Base-by-base conservation (phyloP, 1,284 basidiomycete species). In the Apiotrichum veenhuisii region DNA sequence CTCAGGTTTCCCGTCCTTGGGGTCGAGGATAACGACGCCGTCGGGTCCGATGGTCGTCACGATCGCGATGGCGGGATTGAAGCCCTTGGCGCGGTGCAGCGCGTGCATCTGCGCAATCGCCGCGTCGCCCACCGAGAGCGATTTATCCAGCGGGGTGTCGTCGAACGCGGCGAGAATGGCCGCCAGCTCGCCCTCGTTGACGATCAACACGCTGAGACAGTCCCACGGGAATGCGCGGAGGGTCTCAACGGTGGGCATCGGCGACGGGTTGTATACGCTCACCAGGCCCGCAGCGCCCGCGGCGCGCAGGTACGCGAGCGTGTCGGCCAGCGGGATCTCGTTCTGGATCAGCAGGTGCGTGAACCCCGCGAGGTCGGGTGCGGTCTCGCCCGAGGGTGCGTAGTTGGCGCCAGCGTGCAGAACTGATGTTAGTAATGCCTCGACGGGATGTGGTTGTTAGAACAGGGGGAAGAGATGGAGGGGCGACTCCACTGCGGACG, bases 291-390 rank as follows among this genome's bases (percentile, higher is more conserved):
- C 53, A 18, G 52, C 27, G 22, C 57, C 58, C 1, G 76, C 75
- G 5, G 57, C 50, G 14, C 25, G 48, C 47, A 81, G 71, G 60
- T 80, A 79, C 5, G 75, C 64, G 12, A 72, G 52, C 4, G 82
- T 83, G 5, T 75, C 72, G 1, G 63, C 49, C 25, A 82, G 71
- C 0, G 81, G 81, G 50, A 83, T 81, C 67, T 83, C 82, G 64
- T 83, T 83, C 58, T 83, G 82, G 3, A 83, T 68, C 15, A 82
- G 71, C 10, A 83, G 68, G 62, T 82, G 79, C 18, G 79, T 75
- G 63, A 70, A 67, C 14, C 50, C 50, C 14, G 38, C 18, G 3
- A 71, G 56, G 33, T 64, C 43, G 30, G 40, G 45, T 9, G 37
- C 20, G 42, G 36, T 17, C 25, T 38, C 22, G 38, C 46, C 50